Evolutionary conservation across 192 early-diverging fungal species (phyloP), one percentile per base, ranked within the genome.

Genomic region (Dimargaris verticillata): DNA sequence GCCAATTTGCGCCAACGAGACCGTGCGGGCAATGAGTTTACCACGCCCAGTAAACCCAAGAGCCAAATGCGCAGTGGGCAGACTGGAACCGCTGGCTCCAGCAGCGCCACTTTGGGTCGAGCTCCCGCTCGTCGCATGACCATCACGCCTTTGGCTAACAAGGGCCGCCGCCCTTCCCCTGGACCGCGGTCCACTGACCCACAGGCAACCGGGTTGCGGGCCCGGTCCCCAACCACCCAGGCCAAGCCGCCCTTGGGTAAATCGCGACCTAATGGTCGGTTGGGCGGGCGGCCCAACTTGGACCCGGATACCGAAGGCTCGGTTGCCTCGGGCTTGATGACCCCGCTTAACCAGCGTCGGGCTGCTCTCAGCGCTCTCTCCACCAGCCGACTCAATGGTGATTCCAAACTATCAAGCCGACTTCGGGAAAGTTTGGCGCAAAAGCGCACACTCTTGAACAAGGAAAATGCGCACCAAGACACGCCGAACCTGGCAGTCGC

Each of bases 401-500:
- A n/a, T n/a, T n/a, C n/a, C n/a, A n/a, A n/a, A n/a, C n/a, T n/a
- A n/a, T n/a, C n/a, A n/a, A n/a, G n/a, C n/a, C n/a, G n/a, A n/a
- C n/a, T n/a, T n/a, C n/a, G n/a, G n/a, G n/a, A n/a, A n/a, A n/a
- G n/a, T n/a, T n/a, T n/a, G n/a, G n/a, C n/a, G n/a, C n/a, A n/a
- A n/a, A n/a, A n/a, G 14, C 25, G 53, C 6, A 7, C 10, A 55
- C 22, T 55, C 53, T 20, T 12, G 25, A 25, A 7, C 17, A 52
- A 20, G 7, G 50, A 18, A 10, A 14, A 33, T 18, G 60, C 29
- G 14, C 20, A 60, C 0, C 28, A 17, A 7, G 55, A 62, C 13
- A 52, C 45, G 22, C 53, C 62, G n/a, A 64, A 62, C 3, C 33
- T 46, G 5, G 47, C 64, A 33, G 51, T 17, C 18, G 44, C 51